phyloP scores from a whole-genome alignment of 2,329 filamentous ascomycete species.

The Alternaria ethzedia region DNA sequence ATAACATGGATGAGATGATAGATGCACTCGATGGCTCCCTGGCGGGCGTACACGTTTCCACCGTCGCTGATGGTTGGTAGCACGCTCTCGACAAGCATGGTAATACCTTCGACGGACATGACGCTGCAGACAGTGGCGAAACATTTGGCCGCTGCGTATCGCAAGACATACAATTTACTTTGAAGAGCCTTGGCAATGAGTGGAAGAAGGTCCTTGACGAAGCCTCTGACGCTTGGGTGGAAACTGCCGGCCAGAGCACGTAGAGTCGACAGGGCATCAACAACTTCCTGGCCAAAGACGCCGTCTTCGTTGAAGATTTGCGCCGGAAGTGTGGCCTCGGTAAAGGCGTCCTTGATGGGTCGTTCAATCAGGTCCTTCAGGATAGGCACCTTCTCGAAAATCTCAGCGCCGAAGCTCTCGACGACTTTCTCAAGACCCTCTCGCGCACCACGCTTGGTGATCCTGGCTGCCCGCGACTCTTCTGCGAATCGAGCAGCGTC shows the following conservation, averaged over 20 bases:
- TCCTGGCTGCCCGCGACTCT: conserved; percentile 86
- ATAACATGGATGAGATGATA: conserved; percentile 98
- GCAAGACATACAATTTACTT: conserved; percentile 86
- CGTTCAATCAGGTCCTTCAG: conserved; percentile 80
- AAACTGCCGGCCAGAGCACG: conserved; percentile 93
- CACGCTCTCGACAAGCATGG: conserved; percentile 90
- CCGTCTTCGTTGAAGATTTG: conserved; percentile 76
- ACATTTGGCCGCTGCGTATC: conserved; percentile 97
- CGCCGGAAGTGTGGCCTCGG: conserved; percentile 68
- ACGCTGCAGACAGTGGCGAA: conserved; percentile 97
- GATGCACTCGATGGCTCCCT: conserved; percentile 92
- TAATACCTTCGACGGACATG: conserved; percentile 94
- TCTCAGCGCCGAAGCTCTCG: conserved; percentile 73
- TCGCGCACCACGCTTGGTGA: conserved; percentile 91
- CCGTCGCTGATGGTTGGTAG: conserved; percentile 91
- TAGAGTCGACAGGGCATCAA: conserved; percentile 92
- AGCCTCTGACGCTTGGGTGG: conserved; percentile 74
- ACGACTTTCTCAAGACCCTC: conserved; percentile 90
- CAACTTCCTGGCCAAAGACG: conserved; percentile 85
- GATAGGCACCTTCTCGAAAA: conserved; percentile 86
- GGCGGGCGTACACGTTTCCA: conserved; percentile 83
- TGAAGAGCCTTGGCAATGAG: conserved; percentile 86
- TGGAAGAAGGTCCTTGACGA: conserved; percentile 83
- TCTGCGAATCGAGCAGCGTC: conserved; percentile 89
- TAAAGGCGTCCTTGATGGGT: conserved; percentile 77